phyloP scores from a whole-genome alignment of 176 grass and related monocot species.

The Oryza nivara region DNA sequence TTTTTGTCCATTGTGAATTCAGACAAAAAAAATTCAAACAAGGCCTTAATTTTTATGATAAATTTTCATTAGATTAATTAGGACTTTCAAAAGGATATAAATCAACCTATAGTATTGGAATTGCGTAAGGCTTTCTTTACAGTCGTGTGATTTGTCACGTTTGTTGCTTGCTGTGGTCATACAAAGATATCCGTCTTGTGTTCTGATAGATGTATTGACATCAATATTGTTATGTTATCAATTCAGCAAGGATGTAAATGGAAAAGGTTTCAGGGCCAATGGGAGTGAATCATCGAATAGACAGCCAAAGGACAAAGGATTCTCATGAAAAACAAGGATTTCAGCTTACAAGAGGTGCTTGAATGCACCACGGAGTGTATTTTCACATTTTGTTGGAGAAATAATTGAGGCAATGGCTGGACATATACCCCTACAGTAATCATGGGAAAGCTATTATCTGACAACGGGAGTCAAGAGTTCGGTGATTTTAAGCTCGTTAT shows the following conservation, averaged over 20 bases:
- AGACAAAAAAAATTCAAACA: background rate
- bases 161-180: conserved; percentile 29
- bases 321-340: conserved; percentile 40
- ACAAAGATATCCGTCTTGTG: conserved; percentile 12
- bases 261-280: conserved; percentile 32
- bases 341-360: conserved; percentile 44
- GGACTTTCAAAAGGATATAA: conserved; percentile 8
- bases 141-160: background rate
- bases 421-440: conserved; percentile 85
- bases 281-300: conserved; percentile 31
- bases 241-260: conserved; percentile 63
- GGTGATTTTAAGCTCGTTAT: conserved; percentile 98
- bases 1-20: conserved; percentile 23
- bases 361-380: conserved; percentile 67
- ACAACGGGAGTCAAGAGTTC: conserved; percentile 90
- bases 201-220: conserved; percentile 29
- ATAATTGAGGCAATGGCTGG: conserved; percentile 97
- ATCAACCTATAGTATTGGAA: conserved; percentile 14
- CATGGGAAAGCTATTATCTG: conserved; percentile 89
- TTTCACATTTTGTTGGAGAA: conserved; percentile 93
- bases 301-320: conserved; percentile 18
- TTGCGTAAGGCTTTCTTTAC: background rate
- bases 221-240: conserved; percentile 47
- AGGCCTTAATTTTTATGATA: conserved; percentile 8
- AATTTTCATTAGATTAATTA: conserved; percentile 27